Base-by-base conservation (phyloP, 192 early-diverging fungal genomes). In the Physocladia obscura region DNA sequence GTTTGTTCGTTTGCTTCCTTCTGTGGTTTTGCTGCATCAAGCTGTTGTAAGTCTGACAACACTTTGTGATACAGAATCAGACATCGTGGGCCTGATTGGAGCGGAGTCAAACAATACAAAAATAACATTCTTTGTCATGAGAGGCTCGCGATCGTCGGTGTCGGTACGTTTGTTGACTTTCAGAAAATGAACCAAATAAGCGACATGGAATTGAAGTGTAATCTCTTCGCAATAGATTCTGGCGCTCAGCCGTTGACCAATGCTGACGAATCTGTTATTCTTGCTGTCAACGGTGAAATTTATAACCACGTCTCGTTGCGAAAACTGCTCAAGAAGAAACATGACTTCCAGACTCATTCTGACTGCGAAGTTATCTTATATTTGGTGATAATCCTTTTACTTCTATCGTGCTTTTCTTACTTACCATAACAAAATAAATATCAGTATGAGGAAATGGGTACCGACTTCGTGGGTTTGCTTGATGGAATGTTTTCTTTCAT, bases 51-150 rank as follows among this genome's bases (percentile, higher is more conserved):
- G n/a, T 17, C n/a, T n/a, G 48, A 17, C n/a, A 21, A n/a, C 31
- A 35, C 58, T 35, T n/a, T n/a, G n/a, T n/a, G n/a, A n/a, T n/a
- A 29, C 57, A 93, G 92, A 74, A 79, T 98, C 49, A 88, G 97
- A 71, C 97, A 98, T 76, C 92, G 97, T 77, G 97, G 97, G 39
- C 97, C 97, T n/a, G 95, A 98, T 79, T 98, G 97, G 97, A 91
- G 88, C 68, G 97, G 97, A 35, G 91, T 93, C 82, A 84, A 82
- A 32, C 79, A 91, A 37, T 76, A 80, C 29, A 91, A 87, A 57
- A 91, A 94, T 84, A 88, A 89, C 82, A 91, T 98, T 69, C 73
- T 98, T 50, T 92, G 92, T 84, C 97, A 98, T 72, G 97, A 98
- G 83, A 92, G 97, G 79, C 80, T 98, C 57, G 97, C 97, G 39